A percentile compares a stretch with the other conserved stretches of the same genome.
Conservation (phyloP, 1,284 basidiomycete species). For the Tetrapyrgos nigripes region DNA sequence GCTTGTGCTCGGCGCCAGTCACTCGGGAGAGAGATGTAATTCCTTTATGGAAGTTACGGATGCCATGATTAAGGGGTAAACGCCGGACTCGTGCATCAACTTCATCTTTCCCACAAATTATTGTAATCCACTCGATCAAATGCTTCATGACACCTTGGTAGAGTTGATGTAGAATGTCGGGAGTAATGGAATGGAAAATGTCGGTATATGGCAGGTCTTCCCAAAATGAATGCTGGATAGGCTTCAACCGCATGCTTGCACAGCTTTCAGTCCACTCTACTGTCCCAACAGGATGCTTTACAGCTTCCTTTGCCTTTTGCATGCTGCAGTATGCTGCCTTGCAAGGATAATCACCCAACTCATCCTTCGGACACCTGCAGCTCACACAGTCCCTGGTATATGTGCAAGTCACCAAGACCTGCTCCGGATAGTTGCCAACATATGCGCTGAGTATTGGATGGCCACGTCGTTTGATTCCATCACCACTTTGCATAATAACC, state of each 20-base stretch:
- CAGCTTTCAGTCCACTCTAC: background rate
- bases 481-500: slow-evolving; percentile 24
- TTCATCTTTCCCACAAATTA: too few species aligned
- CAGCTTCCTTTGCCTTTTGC: background rate
- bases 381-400: background rate
- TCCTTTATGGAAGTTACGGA: slow-evolving; percentile 8
- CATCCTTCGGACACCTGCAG: background rate
- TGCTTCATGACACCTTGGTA: too few species aligned
- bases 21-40: too few species aligned
- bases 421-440: too few species aligned
- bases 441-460: slow-evolving; percentile 26
- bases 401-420: background rate
- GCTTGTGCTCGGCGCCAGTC: too few species aligned
- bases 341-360: background rate
- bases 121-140: too few species aligned
- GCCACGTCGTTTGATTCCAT: slow-evolving; percentile 14
- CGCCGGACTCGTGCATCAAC: too few species aligned
- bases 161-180: too few species aligned
- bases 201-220: too few species aligned
- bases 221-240: slow-evolving; percentile 32
- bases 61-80: slow-evolving; percentile 15
- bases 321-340: background rate
- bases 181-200: too few species aligned
- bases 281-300: background rate
- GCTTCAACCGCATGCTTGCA: slow-evolving; percentile 6